Percentiles rank a stretch among this genome's conserved stretches.
Conservation (phyloP, 2,329 filamentous ascomycete species). For the Pseudocercospora eumusae region DNA sequence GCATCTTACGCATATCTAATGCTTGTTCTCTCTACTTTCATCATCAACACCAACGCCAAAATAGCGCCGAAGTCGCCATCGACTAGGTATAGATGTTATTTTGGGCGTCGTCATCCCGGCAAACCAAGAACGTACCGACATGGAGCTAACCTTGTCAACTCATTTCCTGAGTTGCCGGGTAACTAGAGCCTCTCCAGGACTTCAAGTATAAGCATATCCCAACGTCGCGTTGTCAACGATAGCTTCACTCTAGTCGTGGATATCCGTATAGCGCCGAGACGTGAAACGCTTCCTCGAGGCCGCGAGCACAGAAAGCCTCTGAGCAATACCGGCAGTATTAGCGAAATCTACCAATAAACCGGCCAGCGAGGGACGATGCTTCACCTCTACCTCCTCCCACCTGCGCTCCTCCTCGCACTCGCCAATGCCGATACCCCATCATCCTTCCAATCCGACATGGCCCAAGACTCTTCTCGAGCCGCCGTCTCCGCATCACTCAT, state of each 20-base stretch:
- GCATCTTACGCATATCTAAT: background rate
- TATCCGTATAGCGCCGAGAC: background rate
- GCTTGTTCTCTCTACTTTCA: background rate
- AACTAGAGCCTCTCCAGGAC: background rate
- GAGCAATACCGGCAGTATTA: background rate
- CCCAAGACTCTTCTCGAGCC: conserved; percentile 10
- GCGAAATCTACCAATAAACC: background rate
- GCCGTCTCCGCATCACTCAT: conserved; percentile 19
- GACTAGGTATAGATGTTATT: background rate
- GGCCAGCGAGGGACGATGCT: background rate
- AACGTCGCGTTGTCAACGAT: background rate
- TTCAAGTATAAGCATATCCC: conserved; percentile 7
- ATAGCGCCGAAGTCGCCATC: background rate
- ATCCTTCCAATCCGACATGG: conserved; percentile 21
- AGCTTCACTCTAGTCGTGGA: background rate
- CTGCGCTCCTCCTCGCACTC: background rate
- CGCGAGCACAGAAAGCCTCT: background rate
- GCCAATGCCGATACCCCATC: conserved; percentile 5
- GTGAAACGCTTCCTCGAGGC: background rate
- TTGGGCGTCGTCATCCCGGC: conserved; percentile 3
- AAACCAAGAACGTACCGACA: conserved; percentile 4
- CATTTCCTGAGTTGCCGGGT: conserved; percentile 4
- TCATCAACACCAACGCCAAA: background rate
- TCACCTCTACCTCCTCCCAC: background rate
- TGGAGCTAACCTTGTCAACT: conserved; percentile 4